A percentile compares a stretch with the other conserved stretches of the same genome.
These are phyloP conservation scores for Tetradesmus lagerheimii DNA, from an alignment of 139 green algal genomes.

Conservation along the genomic window DNA sequence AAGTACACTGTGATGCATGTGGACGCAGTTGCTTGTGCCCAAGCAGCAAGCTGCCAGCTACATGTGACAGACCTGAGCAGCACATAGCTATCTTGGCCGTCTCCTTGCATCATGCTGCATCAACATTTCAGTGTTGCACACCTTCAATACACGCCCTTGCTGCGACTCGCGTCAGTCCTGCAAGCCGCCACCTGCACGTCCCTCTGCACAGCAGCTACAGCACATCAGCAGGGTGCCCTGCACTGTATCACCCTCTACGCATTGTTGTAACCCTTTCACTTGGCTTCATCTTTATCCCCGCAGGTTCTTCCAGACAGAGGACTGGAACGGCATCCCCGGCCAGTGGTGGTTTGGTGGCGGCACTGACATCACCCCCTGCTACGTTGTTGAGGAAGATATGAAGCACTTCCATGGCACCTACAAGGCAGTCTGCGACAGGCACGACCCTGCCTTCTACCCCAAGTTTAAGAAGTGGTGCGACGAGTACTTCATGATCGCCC, in stretches of 20 bases:
- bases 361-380: slow-evolving; percentile 98
- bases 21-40: no score
- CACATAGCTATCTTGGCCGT: no score
- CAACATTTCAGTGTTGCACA: no score
- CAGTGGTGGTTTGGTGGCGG: slow-evolving; percentile 99
- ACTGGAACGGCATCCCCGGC: slow-evolving; percentile 91
- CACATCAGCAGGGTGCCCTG: no score
- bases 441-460: slow-evolving; percentile 95
- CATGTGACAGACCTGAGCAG: no score
- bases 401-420: slow-evolving; percentile 97
- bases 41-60: no score
- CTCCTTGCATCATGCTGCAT: no score
- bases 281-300: background rate
- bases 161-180: no score
- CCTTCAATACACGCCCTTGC: no score
- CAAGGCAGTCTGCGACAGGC: slow-evolving; percentile 91
- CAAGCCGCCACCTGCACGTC: no score
- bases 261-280: background rate
- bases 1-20: no score
- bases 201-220: no score
- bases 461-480: slow-evolving; percentile 97
- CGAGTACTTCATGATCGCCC: slow-evolving; percentile 99
- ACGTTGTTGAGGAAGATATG: slow-evolving; percentile 96
- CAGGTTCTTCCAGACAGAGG: slow-evolving; percentile 98
- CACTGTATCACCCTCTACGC: background rate